Conservation (phyloP, 192 early-diverging fungal species). For the Gaertneriomyces semiglobifer region DNA sequence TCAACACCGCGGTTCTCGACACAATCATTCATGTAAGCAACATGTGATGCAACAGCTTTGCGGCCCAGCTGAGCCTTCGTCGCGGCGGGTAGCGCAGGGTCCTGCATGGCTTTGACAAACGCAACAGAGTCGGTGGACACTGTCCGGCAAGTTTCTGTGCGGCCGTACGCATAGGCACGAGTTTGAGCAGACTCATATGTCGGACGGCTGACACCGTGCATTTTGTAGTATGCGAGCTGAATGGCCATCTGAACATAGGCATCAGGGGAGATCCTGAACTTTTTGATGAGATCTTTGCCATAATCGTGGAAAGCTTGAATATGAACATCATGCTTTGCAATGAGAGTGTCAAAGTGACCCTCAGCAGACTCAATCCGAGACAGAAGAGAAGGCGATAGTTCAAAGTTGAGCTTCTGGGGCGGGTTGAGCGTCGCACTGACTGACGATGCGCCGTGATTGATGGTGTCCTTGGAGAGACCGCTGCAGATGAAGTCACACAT, state of each 20-base stretch:
- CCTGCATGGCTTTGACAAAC: slow-evolving; percentile 87
- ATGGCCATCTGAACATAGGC: slow-evolving; percentile 81
- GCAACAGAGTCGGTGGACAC: slow-evolving; percentile 69
- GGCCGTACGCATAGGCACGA: slow-evolving; percentile 85
- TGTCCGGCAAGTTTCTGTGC: slow-evolving; percentile 90
- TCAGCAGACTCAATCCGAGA: slow-evolving; percentile 64
- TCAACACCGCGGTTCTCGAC: slow-evolving; percentile 86
- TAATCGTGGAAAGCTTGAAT: slow-evolving; percentile 82
- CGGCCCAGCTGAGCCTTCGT: slow-evolving; percentile 69
- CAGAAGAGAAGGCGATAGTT: slow-evolving; percentile 57
- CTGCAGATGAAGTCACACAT: slow-evolving; percentile 70
- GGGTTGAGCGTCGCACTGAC: slow-evolving; percentile 56
- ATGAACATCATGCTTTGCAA: slow-evolving; percentile 75
- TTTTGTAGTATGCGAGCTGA: slow-evolving; percentile 93
- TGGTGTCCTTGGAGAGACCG: slow-evolving; percentile 58
- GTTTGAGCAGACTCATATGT: slow-evolving; percentile 96
- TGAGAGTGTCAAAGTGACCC: slow-evolving; percentile 73
- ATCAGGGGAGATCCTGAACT: slow-evolving; percentile 50
- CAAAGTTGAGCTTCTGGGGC: slow-evolving; percentile 73
- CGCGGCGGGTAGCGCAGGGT: slow-evolving; percentile 39
- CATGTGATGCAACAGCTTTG: slow-evolving; percentile 73
- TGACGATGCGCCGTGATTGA: slow-evolving; percentile 64
- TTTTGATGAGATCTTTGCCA: slow-evolving; percentile 95
- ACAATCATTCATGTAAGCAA: slow-evolving; percentile 73
- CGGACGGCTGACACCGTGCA: slow-evolving; percentile 69